Percentiles rank a stretch among this genome's conserved stretches.
These are phyloP conservation scores for Lasiodiplodia gonubiensis DNA, from an alignment of 2,329 filamentous ascomycete genomes.

Conservation along the genomic window DNA sequence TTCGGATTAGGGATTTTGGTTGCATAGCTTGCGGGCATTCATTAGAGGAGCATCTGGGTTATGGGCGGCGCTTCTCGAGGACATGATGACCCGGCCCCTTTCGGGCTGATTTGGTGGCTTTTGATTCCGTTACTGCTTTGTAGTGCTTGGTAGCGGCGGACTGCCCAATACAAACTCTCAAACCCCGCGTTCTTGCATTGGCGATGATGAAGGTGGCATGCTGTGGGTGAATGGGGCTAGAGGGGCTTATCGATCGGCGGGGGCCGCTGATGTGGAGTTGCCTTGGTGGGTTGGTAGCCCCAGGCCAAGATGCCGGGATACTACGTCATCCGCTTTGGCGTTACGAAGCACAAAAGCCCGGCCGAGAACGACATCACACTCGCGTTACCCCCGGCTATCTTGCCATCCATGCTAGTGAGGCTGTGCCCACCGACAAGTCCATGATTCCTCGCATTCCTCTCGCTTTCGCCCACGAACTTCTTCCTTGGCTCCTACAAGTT, in stretches of 20 bases:
- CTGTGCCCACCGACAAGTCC: neutral
- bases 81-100: conserved; percentile 27
- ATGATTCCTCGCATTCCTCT: neutral
- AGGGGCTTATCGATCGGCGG: conserved; percentile 14
- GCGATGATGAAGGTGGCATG: neutral
- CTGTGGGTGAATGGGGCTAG: neutral
- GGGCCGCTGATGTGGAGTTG: conserved; percentile 6
- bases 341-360: conserved; percentile 7
- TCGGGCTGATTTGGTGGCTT: conserved; percentile 14
- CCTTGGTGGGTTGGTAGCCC: neutral
- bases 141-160: conserved; percentile 2
- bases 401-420: conserved; percentile 12
- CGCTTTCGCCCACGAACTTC: conserved; percentile 5
- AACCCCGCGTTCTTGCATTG: conserved; percentile 13
- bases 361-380: conserved; percentile 16
- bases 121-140: conserved; percentile 15
- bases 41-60: conserved; percentile 30
- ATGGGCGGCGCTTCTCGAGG: conserved; percentile 30
- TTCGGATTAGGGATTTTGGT: conserved; percentile 12
- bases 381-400: neutral
- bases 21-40: conserved; percentile 27
- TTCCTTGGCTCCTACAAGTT: neutral
- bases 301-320: neutral
- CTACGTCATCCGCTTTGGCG: conserved; percentile 19
- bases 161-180: conserved; percentile 18